phyloP scores from a whole-genome alignment of 768 basidiomycete species.

The Psilocybe cyanescens region DNA sequence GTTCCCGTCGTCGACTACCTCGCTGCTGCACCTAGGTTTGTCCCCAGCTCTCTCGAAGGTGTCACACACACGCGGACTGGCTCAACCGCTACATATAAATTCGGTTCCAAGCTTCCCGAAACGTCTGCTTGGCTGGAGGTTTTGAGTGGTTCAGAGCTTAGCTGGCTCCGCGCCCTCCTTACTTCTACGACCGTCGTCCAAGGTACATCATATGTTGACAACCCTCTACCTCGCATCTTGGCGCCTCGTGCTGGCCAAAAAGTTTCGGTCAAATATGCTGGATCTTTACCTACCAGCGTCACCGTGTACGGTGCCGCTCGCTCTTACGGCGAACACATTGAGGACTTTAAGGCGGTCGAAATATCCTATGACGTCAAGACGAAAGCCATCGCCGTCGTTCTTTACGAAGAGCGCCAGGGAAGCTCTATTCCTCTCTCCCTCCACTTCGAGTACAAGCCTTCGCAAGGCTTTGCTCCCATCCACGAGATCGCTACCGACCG shows the following conservation, averaged over 20 bases:
- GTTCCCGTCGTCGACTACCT: slow-evolving; percentile 90
- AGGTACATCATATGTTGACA: slow-evolving; percentile 83
- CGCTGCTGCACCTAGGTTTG: slow-evolving; percentile 42
- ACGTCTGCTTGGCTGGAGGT: slow-evolving; percentile 79
- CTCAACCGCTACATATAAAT: slow-evolving; percentile 49
- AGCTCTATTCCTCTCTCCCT: slow-evolving; percentile 80
- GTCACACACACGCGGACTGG: slow-evolving; percentile 46
- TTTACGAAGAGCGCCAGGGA: slow-evolving; percentile 84
- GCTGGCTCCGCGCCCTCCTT: slow-evolving; percentile 87
- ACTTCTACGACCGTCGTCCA: slow-evolving; percentile 85
- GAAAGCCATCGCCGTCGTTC: slow-evolving; percentile 66
- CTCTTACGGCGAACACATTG: slow-evolving; percentile 73
- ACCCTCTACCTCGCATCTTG: slow-evolving; percentile 87
- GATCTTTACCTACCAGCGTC: slow-evolving; percentile 57
- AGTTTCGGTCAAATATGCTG: slow-evolving; percentile 60
- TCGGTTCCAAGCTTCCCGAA: slow-evolving; percentile 60
- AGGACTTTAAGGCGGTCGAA: slow-evolving; percentile 83
- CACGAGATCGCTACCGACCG: slow-evolving; percentile 86
- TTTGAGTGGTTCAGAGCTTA: slow-evolving; percentile 79
- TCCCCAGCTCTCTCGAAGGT: slow-evolving; percentile 37
- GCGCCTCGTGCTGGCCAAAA: slow-evolving; percentile 81
- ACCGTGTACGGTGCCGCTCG: slow-evolving; percentile 79
- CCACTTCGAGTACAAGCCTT: slow-evolving; percentile 85
- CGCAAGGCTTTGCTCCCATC: slow-evolving; percentile 89
- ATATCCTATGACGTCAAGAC: slow-evolving; percentile 60